These are phyloP conservation scores for Fusarium cyanostomum DNA, from an alignment of 2,329 filamentous ascomycete species.

Conservation along the genomic window DNA sequence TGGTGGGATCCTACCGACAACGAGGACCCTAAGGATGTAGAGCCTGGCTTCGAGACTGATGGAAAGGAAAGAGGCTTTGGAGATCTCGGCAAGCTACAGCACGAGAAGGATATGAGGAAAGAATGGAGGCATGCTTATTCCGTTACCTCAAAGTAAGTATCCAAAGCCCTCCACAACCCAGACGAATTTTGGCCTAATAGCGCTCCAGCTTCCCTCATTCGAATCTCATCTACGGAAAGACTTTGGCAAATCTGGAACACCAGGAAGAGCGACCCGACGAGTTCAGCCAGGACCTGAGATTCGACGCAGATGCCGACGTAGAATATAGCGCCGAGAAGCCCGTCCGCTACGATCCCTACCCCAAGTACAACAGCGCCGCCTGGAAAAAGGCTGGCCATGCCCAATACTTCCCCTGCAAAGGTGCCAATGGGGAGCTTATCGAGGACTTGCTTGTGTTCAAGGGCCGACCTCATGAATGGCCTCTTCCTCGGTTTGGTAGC, in stretches of 20 bases:
- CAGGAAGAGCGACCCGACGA: constrained; percentile 51
- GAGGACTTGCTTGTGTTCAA: constrained; percentile 73
- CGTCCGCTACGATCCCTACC: constrained; percentile 75
- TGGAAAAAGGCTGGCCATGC: constrained; percentile 69
- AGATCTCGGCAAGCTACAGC: constrained; percentile 48
- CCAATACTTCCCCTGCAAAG: constrained; percentile 70
- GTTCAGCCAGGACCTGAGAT: constrained; percentile 44
- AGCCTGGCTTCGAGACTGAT: constrained; percentile 51
- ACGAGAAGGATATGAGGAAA: constrained; percentile 56
- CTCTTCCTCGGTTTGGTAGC: constrained; percentile 69
- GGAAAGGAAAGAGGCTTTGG: constrained; percentile 47
- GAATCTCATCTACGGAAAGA: constrained; percentile 66
- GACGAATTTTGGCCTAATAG: constrained; percentile 42
- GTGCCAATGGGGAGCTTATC: constrained; percentile 66
- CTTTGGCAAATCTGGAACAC: constrained; percentile 57
- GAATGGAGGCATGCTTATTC: constrained; percentile 54
- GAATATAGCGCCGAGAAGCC: constrained; percentile 59
- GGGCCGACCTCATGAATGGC: constrained; percentile 66
- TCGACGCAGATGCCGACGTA: constrained; percentile 47
- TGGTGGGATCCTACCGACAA: constrained; percentile 50
- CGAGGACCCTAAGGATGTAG: constrained; percentile 49
- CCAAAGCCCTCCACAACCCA: constrained; percentile 1
- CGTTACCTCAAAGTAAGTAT: constrained; percentile 53
- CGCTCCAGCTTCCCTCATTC: constrained; percentile 51
- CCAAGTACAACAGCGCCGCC: constrained; percentile 69